Base-by-base conservation (phyloP, 768 basidiomycete genomes). In the Mycena rosella region DNA sequence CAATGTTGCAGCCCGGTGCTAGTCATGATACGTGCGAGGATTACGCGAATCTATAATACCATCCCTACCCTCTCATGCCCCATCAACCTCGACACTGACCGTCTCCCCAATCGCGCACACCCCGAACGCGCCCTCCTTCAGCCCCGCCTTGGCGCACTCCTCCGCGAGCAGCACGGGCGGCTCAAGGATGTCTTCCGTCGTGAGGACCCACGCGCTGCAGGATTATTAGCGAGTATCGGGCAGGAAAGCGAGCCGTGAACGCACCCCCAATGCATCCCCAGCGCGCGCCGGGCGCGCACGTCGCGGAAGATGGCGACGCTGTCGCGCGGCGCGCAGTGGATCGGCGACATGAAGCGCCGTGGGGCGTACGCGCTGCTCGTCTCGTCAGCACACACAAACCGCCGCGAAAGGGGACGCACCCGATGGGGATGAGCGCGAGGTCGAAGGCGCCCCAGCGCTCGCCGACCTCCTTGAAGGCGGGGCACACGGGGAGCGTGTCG, bases 181-280 rank as follows among this genome's bases (percentile, higher is more conserved):
- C 72, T 92, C 90, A 29, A 84, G 75, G 36, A 90, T 81, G n/a
- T 86, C 82, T 63, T 89, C 88, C 0, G 76, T 70, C 0, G 88
- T 88, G 40, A 89, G 75, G 0, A 83, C 76, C 86, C 87, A 89
- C 0, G 87, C 86, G 17, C 86, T 87, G 32, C 30, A 44, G 14
- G 18, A 10, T 22, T 30, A n/a, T 53, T 32, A 60, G 18, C 26
- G 15, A 17, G 26, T 17, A 45, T 26, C 5, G 3, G 20, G 14
- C 14, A 14, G 20, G 17, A 30, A 27, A 51, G 48, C 14, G 14
- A 56, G 34, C 38, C n/a, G n/a, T n/a, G 27, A 52, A 75, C 82
- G 38, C 71, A 88, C 87, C 87, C 89, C 89, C 89, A 92, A 75
- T 91, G 91, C 85, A 92, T 91, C 0, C 86, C 91, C 9, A 92